Conservation (phyloP, 768 basidiomycete genomes). For the Xerocomellus chrysenteron region DNA sequence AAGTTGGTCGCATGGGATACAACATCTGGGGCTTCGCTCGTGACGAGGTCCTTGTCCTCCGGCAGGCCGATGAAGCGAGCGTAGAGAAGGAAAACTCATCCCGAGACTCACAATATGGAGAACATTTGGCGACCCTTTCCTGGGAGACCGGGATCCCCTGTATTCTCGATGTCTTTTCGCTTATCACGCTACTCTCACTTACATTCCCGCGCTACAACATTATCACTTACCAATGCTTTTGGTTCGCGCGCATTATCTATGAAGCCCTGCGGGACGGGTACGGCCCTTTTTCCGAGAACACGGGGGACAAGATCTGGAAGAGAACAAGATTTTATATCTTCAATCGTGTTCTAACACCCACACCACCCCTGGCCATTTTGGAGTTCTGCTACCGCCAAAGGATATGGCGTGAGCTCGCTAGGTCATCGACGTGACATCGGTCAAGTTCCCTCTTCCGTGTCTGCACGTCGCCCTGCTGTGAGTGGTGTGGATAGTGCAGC, state of each 20-base stretch:
- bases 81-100: background rate
- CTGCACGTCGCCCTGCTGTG: no score
- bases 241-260: background rate
- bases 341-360: no score
- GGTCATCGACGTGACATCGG: no score
- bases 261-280: no score
- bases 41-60: background rate
- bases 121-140: background rate
- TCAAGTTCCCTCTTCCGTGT: no score
- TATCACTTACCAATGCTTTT: background rate
- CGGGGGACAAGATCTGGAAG: background rate
- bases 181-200: background rate
- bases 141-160: background rate
- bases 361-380: no score
- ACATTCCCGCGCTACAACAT: background rate
- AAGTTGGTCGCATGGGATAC: no score
- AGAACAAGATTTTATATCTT: no score
- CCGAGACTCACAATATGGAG: background rate
- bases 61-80: background rate
- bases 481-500: constrained; percentile 42
- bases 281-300: no score
- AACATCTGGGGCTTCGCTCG: no score
- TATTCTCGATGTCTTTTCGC: background rate
- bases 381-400: no score
- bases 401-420: no score